Evolutionary conservation across 129 eudicot genomes (phyloP), one percentile per base, ranked within the genome.

Genomic region (Tagetes patula): DNA sequence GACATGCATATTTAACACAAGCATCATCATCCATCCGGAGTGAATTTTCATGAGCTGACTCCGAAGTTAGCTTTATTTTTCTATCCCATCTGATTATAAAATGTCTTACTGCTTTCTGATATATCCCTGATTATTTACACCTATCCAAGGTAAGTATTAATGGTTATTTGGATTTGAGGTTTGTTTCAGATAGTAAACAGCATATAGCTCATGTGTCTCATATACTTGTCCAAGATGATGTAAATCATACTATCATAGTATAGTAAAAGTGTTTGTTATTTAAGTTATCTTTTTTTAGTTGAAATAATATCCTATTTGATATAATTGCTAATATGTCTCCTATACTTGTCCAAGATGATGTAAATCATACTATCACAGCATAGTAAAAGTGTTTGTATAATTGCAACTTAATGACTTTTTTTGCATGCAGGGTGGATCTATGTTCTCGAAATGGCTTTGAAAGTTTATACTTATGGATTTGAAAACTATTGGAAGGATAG

Each of bases 401-500:
- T 67, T 55, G 38, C 45, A 42, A 72, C 30, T 83, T 36, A 30
- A 53, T 70, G 62, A 27, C 41, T 70, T 78, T 5, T 62, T 62
- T 66, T 72, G 39, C 69, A 47, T 65, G 42, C 88, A 91, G 97
- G 99, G 47, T 94, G 99, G 99, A 66, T 90, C 61, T 94, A 94
- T 85, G 96, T 94, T 10, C 54, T 94, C 39, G 99, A 94, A 73
- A 84, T 94, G 99, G 93, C 81, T 27, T 69, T 90, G 54, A 94
- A 94, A 81, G 80, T 94, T 61, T 94, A 88, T 74, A 69, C 99
- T 39, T 81, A 71, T 75, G 99, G 99, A 52, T 90, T 90, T 63
- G 96, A 80, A 53, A 94, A 94, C 80, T 94, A 94, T 65, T 94
- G 99, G 99, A 86, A 87, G 70, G 99, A 90, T 83, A 96, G 97